Evolutionary conservation across 75 land plant species (phyloP).

Genomic region (Sequoiadendron giganteum): DNA sequence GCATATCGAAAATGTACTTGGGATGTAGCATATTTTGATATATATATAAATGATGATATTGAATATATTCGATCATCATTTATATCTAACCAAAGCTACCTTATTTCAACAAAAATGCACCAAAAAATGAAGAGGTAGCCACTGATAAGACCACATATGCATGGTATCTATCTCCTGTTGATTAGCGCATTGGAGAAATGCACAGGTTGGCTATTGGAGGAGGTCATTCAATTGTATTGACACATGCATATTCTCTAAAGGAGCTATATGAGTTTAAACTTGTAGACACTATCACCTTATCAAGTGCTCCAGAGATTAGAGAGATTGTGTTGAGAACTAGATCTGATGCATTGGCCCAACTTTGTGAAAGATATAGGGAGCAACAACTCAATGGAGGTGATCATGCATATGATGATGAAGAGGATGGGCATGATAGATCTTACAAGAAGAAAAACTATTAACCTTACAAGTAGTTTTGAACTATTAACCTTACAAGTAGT

Average conservation of each 20-base stretch:
- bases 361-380: conserved; percentile 54
- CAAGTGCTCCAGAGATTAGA: conserved; percentile 58
- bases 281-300: conserved; percentile 61
- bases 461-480: not conserved
- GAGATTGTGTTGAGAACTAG: conserved; percentile 77
- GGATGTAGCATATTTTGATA: no score
- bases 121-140: no score
- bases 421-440: not conserved
- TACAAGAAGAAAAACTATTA: not conserved
- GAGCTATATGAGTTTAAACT: conserved; percentile 85
- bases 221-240: conserved; percentile 89
- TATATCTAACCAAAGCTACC: no score
- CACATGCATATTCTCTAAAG: conserved; percentile 79
- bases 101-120: no score
- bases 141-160: conserved; percentile 79
- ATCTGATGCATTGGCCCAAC: conserved; percentile 78
- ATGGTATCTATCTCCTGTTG: conserved; percentile 91
- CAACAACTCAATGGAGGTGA: not conserved
- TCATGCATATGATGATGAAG: not conserved
- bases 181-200: conserved; percentile 93
- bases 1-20: no score
- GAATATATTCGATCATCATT: no score
- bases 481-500: no score
- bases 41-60: no score
- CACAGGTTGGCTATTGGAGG: conserved; percentile 85